Evolutionary conservation across 306 rosid genomes (phyloP), one percentile per base, ranked within the genome.

Genomic region (Cyclanthera cordifolia): DNA sequence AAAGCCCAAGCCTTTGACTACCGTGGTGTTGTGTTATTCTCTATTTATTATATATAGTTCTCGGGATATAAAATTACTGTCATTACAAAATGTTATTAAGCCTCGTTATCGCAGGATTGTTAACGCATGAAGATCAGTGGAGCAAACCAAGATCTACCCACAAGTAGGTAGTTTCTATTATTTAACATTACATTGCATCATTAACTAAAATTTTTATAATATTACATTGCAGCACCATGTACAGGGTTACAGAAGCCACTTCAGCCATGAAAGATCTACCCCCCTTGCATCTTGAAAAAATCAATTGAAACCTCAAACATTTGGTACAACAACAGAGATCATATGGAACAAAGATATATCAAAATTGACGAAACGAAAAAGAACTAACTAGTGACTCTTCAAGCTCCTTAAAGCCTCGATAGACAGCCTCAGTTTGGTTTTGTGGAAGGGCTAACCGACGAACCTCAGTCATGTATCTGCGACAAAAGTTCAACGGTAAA

Each of bases 381-480:
- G 92, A 90, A 76, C 85, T 84, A 27, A 84, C 85, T 60, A 93
- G 84, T 4, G 99, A 90, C 71, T 87, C 95, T 81, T 93, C 99
- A 12, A 93, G 95, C 79, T 90, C 99, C 70, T 78, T 85, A 66
- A 93, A 93, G 25, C 96, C 96, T 30, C 84, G 77, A 80, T 79
- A 90, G 54, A 88, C 91, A 20, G 79, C 79, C 75, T 93, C 99
- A 0, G 96, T 85, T 72, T 80, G 90, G 75, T 64, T 84, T 79
- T 87, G 96, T 21, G 96, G 95, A 76, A 93, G 96, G 68, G 96
- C 79, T 75, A 93, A 78, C 82, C 96, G 81, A 55, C 95, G 81
- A 41, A 93, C 95, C 73, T 90, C 99, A 53, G 95, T 90, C 95
- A 88, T 86, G 59, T 93, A 90, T 83, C 99, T 93, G 88, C 7